A percentile compares a stretch with the other conserved stretches of the same genome.
phyloP scores from a whole-genome alignment of 208 protist genomes.

The Leishmania arabica region DNA sequence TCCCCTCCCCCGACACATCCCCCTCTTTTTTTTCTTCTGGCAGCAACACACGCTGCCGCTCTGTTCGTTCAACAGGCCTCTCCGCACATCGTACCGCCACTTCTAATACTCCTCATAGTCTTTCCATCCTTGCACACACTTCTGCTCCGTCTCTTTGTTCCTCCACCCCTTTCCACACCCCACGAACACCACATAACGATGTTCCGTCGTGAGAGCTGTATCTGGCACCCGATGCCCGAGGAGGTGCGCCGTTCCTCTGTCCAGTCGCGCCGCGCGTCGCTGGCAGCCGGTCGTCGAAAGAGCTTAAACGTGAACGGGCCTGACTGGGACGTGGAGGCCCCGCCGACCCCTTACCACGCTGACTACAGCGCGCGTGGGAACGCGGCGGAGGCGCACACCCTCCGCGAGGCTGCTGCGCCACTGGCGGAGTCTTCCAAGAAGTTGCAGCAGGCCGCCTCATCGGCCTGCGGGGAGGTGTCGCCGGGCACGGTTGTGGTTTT shows the following conservation, averaged over 20 bases:
- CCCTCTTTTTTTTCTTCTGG: background rate
- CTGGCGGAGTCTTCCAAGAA: conserved; percentile 1
- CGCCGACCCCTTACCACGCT: conserved; percentile 27
- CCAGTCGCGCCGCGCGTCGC: conserved; percentile 51
- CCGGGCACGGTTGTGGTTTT: no score
- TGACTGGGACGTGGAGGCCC: conserved; percentile 54
- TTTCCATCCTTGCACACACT: background rate
- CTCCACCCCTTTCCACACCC: background rate
- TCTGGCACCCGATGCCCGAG: conserved; percentile 73
- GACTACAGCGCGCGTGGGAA: conserved; percentile 32
- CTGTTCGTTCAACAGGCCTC: background rate
- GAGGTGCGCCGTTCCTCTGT: conserved; percentile 52
- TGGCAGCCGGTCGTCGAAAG: conserved; percentile 45
- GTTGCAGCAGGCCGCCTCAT: background rate
- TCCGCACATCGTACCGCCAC: background rate
- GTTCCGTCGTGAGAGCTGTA: conserved; percentile 47
- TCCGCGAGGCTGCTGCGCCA: conserved; percentile 1
- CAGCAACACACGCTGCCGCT: background rate
- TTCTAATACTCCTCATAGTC: no score
- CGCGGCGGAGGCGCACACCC: background rate
- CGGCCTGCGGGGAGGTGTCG: background rate
- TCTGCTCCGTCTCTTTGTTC: background rate
- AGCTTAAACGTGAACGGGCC: conserved; percentile 27
- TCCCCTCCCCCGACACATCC: background rate
- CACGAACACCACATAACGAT: conserved; percentile 16